A percentile compares a stretch with the other conserved stretches of the same genome.
Conservation (phyloP, 768 basidiomycete genomes). For the Pleurotus djamor region DNA sequence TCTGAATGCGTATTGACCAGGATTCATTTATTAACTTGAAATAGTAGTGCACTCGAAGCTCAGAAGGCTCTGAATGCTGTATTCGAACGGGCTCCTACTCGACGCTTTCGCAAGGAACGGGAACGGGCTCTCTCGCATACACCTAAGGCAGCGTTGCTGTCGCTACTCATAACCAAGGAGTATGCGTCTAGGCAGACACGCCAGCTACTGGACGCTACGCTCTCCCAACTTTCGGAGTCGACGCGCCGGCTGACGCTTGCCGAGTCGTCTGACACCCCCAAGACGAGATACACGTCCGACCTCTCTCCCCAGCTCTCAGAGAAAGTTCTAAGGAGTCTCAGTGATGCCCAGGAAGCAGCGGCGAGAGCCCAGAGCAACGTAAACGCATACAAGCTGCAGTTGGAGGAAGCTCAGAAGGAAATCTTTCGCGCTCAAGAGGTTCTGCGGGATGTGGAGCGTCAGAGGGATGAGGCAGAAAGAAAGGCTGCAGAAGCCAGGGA, state of each 20-base stretch:
- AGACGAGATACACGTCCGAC: slow-evolving; percentile 11
- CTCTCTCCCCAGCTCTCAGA: slow-evolving; percentile 22
- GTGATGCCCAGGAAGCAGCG: slow-evolving; percentile 1
- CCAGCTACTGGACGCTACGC: slow-evolving; percentile 29
- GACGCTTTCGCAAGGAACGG: slow-evolving; percentile 15
- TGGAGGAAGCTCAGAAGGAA: slow-evolving; percentile 5
- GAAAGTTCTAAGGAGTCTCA: slow-evolving; percentile 26
- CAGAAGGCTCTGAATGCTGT: slow-evolving; percentile 3
- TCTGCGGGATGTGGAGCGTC: not conserved
- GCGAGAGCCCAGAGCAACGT: not conserved
- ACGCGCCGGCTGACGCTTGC: slow-evolving; percentile 28
- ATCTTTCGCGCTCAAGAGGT: not conserved
- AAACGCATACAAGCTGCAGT: not conserved
- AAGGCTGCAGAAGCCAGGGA: slow-evolving; percentile 4
- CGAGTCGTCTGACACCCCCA: slow-evolving; percentile 28
- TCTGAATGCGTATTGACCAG: not conserved
- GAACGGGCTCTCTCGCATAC: slow-evolving; percentile 15
- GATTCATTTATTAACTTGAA: not conserved
- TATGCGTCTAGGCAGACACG: slow-evolving; percentile 31
- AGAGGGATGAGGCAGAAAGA: slow-evolving; percentile 4
- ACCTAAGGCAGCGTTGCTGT: slow-evolving; percentile 24
- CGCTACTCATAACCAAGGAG: slow-evolving; percentile 27
- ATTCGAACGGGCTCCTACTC: slow-evolving; percentile 6
- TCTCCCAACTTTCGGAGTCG: slow-evolving; percentile 31
- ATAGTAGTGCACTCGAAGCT: not conserved